Conservation (phyloP, 2,329 filamentous ascomycete species). For the Calonectria pauciramosa region DNA sequence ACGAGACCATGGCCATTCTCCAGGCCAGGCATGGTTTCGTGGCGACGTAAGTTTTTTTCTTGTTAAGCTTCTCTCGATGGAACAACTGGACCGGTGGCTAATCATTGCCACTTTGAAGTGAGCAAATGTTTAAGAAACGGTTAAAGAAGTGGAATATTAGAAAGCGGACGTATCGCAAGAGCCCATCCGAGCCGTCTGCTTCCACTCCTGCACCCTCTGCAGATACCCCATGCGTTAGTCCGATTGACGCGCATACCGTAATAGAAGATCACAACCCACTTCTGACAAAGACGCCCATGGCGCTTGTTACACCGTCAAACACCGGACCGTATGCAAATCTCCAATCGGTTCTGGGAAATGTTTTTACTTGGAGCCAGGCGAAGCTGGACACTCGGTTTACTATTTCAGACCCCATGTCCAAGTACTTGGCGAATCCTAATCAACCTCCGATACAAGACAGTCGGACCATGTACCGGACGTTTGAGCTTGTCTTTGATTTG, state of each 20-base stretch:
- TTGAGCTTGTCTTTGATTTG: conserved; percentile 54
- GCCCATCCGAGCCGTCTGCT: conserved; percentile 34
- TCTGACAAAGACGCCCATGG: conserved; percentile 31
- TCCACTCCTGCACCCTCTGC: conserved; percentile 37
- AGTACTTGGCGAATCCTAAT: conserved; percentile 52
- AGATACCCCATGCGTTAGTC: conserved; percentile 30
- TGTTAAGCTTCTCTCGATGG: background rate
- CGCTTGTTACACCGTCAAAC: conserved; percentile 40
- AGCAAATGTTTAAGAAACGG: conserved; percentile 57
- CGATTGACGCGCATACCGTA: conserved; percentile 30
- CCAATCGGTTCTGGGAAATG: conserved; percentile 51
- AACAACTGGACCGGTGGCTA: background rate
- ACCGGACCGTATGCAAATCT: conserved; percentile 46
- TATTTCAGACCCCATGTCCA: conserved; percentile 52
- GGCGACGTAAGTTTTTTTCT: conserved; percentile 51
- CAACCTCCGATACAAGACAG: conserved; percentile 54
- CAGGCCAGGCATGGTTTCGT: conserved; percentile 52
- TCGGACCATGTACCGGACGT: conserved; percentile 56
- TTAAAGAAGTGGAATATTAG: conserved; percentile 56
- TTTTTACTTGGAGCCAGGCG: conserved; percentile 51
- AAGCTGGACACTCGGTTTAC: conserved; percentile 49
- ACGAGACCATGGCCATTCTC: conserved; percentile 53
- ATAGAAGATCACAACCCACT: conserved; percentile 30
- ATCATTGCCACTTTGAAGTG: conserved; percentile 40
- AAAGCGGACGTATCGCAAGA: conserved; percentile 53